A percentile compares a stretch with the other conserved stretches of the same genome.
Conservation (phyloP, 1,284 basidiomycete genomes). For the Sporisorium graminicola region DNA sequence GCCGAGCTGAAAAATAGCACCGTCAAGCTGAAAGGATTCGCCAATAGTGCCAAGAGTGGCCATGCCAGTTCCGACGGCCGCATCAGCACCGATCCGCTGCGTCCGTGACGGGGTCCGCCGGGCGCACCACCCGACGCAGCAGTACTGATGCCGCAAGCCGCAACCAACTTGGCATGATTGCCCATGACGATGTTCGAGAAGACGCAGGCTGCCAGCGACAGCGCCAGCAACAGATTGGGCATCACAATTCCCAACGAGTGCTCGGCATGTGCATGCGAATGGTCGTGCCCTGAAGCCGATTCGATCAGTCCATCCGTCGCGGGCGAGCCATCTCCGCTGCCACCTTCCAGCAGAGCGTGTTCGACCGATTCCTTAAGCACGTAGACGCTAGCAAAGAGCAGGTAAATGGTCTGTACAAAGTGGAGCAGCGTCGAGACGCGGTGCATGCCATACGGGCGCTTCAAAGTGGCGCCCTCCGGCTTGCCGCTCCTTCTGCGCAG, state of each 20-base stretch:
- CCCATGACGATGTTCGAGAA: constrained; percentile 60
- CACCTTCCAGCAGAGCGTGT: constrained; percentile 65
- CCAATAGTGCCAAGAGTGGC: constrained; percentile 54
- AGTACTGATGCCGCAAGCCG: constrained; percentile 66
- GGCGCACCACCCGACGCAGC: constrained; percentile 46
- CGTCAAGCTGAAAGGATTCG: constrained; percentile 66
- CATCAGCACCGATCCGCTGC: constrained; percentile 56
- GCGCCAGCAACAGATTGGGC: constrained; percentile 49
- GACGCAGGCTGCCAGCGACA: constrained; percentile 50
- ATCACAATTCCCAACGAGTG: constrained; percentile 49
- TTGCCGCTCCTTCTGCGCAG: constrained; percentile 27
- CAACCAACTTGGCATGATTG: constrained; percentile 63
- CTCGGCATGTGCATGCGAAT: constrained; percentile 55
- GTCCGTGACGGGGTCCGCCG: constrained; percentile 41
- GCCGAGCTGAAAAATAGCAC: constrained; percentile 65
- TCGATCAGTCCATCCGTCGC: constrained; percentile 15
- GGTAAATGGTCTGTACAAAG: constrained; percentile 88
- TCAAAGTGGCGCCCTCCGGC: constrained; percentile 24
- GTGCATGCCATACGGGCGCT: constrained; percentile 74
- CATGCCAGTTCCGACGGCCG: constrained; percentile 52
- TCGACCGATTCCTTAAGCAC: constrained; percentile 89
- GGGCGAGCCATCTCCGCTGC: not conserved
- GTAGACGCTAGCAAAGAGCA: constrained; percentile 90
- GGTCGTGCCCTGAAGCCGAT: constrained; percentile 43
- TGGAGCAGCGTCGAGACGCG: constrained; percentile 82